These are phyloP conservation scores for Aphanomyces cochlioides DNA, from an alignment of 352 stramenopile species.

Conservation along the genomic window DNA sequence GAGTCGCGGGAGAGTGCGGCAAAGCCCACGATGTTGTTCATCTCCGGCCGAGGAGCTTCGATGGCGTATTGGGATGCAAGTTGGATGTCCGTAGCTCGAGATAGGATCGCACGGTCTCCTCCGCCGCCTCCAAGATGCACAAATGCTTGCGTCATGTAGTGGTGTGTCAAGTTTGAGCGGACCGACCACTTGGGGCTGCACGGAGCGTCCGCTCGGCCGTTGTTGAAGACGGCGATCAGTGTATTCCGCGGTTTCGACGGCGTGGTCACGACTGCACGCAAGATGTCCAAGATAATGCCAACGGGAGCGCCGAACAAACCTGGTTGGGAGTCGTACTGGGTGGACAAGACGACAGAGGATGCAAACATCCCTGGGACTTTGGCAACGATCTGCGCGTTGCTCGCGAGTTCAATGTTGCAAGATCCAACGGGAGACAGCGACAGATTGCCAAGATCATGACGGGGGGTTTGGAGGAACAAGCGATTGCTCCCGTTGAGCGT, in stretches of 20 bases:
- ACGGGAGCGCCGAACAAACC: constrained; percentile 14
- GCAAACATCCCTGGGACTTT: constrained; percentile 13
- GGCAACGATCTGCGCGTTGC: constrained; percentile 9
- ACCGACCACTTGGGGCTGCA: constrained; percentile 19
- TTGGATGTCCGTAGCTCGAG: constrained; percentile 20
- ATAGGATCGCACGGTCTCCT: constrained; percentile 19
- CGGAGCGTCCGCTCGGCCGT: neutral
- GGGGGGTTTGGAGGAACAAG: neutral
- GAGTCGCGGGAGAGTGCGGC: neutral
- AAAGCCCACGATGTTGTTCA: constrained; percentile 25
- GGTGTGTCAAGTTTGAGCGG: neutral
- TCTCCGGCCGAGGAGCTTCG: constrained; percentile 10
- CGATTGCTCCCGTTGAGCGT: constrained; percentile 7
- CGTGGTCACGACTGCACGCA: neutral
- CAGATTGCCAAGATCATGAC: neutral
- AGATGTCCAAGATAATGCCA: constrained; percentile 11
- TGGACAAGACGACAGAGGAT: constrained; percentile 10
- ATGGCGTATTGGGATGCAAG: neutral
- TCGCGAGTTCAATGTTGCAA: neutral
- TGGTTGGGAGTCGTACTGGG: constrained; percentile 18
- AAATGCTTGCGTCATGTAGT: constrained; percentile 17
- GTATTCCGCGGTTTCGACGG: neutral
- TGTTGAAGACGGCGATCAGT: constrained; percentile 25
- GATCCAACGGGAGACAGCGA: neutral
- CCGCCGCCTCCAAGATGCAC: constrained; percentile 17